Evolutionary conservation across 257 asterid species (phyloP).

Genomic region (Solanum virginianum): DNA sequence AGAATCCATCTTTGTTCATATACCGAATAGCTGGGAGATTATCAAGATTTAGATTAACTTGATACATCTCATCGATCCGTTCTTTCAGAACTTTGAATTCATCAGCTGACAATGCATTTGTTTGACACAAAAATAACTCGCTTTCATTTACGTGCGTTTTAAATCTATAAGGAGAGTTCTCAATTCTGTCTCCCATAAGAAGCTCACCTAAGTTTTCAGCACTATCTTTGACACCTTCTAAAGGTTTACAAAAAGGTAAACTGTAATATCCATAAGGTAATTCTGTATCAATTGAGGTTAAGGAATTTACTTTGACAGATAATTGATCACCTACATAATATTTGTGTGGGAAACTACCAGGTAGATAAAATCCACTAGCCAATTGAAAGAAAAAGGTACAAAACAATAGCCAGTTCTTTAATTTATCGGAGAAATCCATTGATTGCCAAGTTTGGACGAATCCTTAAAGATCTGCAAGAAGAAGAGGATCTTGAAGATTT

Average conservation of each 20-base stretch:
- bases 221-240: slow-evolving; percentile 15
- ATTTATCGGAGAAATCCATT: not conserved
- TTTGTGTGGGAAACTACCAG: slow-evolving; percentile 20
- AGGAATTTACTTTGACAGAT: slow-evolving; percentile 12
- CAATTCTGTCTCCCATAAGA: slow-evolving; percentile 16
- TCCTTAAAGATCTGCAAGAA: not conserved
- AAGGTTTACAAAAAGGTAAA: slow-evolving; percentile 14
- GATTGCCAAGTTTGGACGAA: not conserved
- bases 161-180: slow-evolving; percentile 9
- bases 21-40: slow-evolving; percentile 18
- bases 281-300: slow-evolving; percentile 16
- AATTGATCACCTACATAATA: slow-evolving; percentile 8
- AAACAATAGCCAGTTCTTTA: not conserved
- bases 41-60: slow-evolving; percentile 17
- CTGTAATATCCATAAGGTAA: slow-evolving; percentile 11
- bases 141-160: slow-evolving; percentile 5
- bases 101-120: slow-evolving; percentile 1
- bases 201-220: slow-evolving; percentile 20
- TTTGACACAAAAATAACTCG: slow-evolving; percentile 4
- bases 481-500: not conserved
- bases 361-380: slow-evolving; percentile 8
- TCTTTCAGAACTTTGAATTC: slow-evolving; percentile 8
- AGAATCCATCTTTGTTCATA: slow-evolving; percentile 6
- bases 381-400: not conserved
- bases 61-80: slow-evolving; percentile 14